phyloP scores from a whole-genome alignment of 768 basidiomycete genomes.

The Ramaria sp. region DNA sequence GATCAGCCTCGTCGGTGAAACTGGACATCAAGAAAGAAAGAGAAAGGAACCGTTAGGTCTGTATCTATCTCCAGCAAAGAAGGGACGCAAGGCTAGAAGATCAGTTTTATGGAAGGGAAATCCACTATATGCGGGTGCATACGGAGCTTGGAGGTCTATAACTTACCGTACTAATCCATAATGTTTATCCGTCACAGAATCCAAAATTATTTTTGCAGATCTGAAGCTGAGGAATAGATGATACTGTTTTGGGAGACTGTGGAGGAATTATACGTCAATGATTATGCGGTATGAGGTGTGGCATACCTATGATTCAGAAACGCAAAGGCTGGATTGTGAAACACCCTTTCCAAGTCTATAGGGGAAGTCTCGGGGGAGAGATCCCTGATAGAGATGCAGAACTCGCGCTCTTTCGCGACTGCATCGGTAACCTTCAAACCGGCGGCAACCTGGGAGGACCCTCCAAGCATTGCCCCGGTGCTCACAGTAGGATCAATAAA shows the following conservation, averaged over 20 bases:
- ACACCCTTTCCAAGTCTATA: conserved; percentile 86
- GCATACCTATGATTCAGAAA: conserved; percentile 52
- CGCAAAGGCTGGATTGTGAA: conserved; percentile 81
- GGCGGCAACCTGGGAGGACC: conserved; percentile 16
- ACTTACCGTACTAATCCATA: conserved; percentile 86
- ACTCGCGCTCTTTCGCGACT: conserved; percentile 62
- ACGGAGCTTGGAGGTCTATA: too few species aligned
- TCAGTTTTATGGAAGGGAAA: background rate
- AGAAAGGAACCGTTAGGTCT: background rate
- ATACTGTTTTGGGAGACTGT: conserved; percentile 78
- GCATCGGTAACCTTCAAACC: conserved; percentile 18
- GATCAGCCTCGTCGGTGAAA: conserved; percentile 82
- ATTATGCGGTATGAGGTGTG: background rate
- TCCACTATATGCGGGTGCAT: background rate
- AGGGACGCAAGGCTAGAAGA: background rate
- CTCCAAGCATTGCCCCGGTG: conserved; percentile 25
- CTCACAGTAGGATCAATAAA: conserved; percentile 38
- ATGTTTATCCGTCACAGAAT: conserved; percentile 80
- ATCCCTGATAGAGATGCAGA: conserved; percentile 91
- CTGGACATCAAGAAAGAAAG: conserved; percentile 23
- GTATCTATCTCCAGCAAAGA: background rate
- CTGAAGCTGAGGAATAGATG: conserved; percentile 88
- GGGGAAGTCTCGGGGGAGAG: conserved; percentile 88
- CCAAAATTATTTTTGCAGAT: conserved; percentile 92
- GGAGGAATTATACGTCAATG: background rate